Conservation (phyloP, 495 filamentous ascomycete genomes). For the Penicillium maclennaniae region DNA sequence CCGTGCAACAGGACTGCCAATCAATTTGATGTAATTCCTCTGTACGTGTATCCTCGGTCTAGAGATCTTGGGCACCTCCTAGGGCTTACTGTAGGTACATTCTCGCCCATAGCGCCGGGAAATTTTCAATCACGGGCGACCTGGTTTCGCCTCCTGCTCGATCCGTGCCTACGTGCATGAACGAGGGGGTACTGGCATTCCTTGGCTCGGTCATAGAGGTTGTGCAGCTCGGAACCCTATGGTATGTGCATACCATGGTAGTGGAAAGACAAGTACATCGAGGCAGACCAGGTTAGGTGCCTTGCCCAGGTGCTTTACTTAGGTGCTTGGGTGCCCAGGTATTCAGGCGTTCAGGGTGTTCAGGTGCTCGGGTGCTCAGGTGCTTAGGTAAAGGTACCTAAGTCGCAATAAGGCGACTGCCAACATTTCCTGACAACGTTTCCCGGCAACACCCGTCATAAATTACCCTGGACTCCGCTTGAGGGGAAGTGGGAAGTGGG, state of each 20-base stretch:
- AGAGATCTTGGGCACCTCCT: no score
- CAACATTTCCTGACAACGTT: not conserved
- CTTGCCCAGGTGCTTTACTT: no score
- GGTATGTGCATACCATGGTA: not conserved
- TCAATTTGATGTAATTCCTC: not conserved
- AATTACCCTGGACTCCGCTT: not conserved
- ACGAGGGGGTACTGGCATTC: constrained; percentile 13
- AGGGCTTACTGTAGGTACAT: no score
- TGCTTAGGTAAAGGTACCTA: no score
- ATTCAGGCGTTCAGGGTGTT: no score
- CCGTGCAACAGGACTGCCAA: constrained; percentile 12
- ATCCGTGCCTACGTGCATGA: constrained; percentile 16
- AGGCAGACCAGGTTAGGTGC: no score
- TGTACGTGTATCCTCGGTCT: not conserved
- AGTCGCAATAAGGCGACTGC: not conserved
- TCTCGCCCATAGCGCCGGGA: not conserved
- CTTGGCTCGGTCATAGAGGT: not conserved
- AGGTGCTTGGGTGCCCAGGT: no score
- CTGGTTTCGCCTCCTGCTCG: not conserved
- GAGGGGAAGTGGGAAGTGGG: not conserved
- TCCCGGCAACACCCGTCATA: constrained; percentile 12
- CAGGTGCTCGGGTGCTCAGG: no score
- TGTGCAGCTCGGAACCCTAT: not conserved
- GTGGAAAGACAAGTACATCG: no score
- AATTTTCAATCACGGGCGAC: not conserved